These are phyloP conservation scores for Neonectria coccinea DNA, from an alignment of 2,329 filamentous ascomycete species.

Conservation along the genomic window DNA sequence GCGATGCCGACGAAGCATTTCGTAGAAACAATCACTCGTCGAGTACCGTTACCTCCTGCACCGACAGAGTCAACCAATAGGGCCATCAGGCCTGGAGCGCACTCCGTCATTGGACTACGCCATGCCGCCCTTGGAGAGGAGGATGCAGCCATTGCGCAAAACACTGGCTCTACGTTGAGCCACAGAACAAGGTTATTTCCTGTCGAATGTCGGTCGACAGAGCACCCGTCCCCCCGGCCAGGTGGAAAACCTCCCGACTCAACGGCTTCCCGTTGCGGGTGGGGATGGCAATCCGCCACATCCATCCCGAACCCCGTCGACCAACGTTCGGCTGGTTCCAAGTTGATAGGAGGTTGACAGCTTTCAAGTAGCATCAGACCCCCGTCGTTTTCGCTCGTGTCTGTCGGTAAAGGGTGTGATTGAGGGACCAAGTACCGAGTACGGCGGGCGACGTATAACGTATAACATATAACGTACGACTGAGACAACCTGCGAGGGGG, in stretches of 20 bases:
- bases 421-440: conserved; percentile 13
- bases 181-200: not conserved
- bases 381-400: not conserved
- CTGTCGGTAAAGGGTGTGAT: not conserved
- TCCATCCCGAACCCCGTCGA: not conserved
- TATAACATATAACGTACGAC: conserved; percentile 12
- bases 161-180: not conserved
- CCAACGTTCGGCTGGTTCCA: not conserved
- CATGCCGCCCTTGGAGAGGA: not conserved
- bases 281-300: not conserved
- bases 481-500: not conserved
- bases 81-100: not conserved
- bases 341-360: not conserved
- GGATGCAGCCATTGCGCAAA: not conserved
- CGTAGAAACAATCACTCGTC: not conserved
- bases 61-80: conserved; percentile 1
- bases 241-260: conserved; percentile 11
- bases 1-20: not conserved
- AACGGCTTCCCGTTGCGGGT: conserved; percentile 1
- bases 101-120: conserved; percentile 1
- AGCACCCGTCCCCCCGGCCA: not conserved
- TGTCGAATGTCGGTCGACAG: not conserved
- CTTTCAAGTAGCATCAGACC: not conserved
- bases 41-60: not conserved
- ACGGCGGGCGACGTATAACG: not conserved